Percentiles rank a stretch among this genome's conserved stretches.
Evolutionary conservation across 2,329 filamentous ascomycete genomes (phyloP).

Genomic region (Lachnellula suecica): DNA sequence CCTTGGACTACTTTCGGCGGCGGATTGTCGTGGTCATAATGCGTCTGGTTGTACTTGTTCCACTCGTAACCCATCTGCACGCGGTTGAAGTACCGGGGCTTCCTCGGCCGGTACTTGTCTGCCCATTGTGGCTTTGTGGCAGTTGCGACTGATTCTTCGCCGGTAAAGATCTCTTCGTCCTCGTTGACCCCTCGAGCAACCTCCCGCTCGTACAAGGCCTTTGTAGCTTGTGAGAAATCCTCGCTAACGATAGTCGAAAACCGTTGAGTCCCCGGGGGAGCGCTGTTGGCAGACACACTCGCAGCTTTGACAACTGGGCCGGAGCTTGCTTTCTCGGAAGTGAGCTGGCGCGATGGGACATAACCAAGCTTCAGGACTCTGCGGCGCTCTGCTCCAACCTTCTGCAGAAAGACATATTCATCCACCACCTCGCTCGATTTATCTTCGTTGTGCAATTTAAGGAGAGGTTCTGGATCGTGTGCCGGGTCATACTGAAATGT

Average conservation of each 20-base stretch:
- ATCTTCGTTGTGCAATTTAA: constrained; percentile 64
- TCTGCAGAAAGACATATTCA: constrained; percentile 56
- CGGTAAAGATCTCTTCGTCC: constrained; percentile 93
- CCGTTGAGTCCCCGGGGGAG: constrained; percentile 57
- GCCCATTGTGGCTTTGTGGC: constrained; percentile 73
- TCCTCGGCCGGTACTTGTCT: constrained; percentile 81
- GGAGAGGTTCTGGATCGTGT: constrained; percentile 64
- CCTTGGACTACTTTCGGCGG: constrained; percentile 97
- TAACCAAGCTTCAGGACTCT: constrained; percentile 65
- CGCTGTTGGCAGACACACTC: constrained; percentile 39
- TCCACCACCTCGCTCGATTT: constrained; percentile 57
- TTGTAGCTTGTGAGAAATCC: constrained; percentile 84
- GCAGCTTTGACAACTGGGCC: constrained; percentile 34
- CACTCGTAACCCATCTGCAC: constrained; percentile 99
- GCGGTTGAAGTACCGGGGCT: constrained; percentile 95
- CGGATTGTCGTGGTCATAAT: constrained; percentile 98
- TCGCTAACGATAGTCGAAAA: constrained; percentile 71
- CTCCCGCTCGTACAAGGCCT: constrained; percentile 87
- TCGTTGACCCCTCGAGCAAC: constrained; percentile 88
- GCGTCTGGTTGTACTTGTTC: constrained; percentile 99
- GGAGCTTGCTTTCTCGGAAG: constrained; percentile 31
- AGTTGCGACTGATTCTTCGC: constrained; percentile 75
- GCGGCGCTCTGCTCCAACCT: constrained; percentile 56
- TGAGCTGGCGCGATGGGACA: constrained; percentile 56
- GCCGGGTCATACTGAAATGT: constrained; percentile 38